Evolutionary conservation across 768 basidiomycete genomes (phyloP).

Genomic region (Gloeophyllum trabeum): DNA sequence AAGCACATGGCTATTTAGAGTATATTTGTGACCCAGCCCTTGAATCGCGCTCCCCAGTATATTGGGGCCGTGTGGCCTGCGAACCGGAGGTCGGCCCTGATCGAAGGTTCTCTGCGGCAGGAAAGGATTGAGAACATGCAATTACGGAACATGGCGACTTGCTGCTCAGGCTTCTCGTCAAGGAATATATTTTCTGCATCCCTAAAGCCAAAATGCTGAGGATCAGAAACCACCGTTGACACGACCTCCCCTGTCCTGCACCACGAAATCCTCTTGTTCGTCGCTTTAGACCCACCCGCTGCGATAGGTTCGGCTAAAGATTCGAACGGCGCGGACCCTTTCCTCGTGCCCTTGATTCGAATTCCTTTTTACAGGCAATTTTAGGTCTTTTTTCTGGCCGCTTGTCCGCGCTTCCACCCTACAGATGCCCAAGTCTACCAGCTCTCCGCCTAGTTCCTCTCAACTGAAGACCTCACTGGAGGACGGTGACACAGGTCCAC

Average conservation of each 20-base stretch:
- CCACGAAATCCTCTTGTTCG: too few relatives aligned
- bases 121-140: neutral
- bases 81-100: neutral
- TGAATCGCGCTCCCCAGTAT: neutral
- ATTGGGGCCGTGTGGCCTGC: neutral
- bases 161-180: neutral
- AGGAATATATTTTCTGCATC: neutral
- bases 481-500: constrained; percentile 24
- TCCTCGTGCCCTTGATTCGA: constrained; percentile 63
- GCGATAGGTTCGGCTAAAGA: constrained; percentile 5
- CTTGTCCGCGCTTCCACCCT: constrained; percentile 6
- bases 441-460: constrained; percentile 17
- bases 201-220: too few relatives aligned
- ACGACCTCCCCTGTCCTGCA: too few relatives aligned
- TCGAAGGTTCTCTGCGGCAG: neutral
- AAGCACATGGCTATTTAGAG: neutral
- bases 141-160: neutral
- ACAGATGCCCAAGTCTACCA: constrained; percentile 6
- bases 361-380: constrained; percentile 47
- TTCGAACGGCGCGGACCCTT: constrained; percentile 10
- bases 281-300: too few relatives aligned
- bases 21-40: neutral
- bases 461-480: constrained; percentile 24
- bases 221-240: too few relatives aligned
- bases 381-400: constrained; percentile 12